Base-by-base conservation (phyloP, 2,329 filamentous ascomycete genomes). In the Ramularia endophylla region DNA sequence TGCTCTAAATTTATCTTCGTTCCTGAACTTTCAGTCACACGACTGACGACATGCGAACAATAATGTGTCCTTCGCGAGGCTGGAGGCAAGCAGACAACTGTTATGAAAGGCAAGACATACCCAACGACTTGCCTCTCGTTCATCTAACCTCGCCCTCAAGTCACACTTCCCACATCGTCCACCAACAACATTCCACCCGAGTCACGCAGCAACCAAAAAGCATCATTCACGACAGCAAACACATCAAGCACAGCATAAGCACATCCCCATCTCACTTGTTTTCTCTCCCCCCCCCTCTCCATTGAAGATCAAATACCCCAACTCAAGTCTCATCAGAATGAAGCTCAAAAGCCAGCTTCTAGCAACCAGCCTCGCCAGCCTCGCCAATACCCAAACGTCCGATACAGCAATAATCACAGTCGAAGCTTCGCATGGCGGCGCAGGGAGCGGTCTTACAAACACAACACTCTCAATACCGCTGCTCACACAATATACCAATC, bases 401-500 rank as follows among this genome's bases (percentile, higher is more conserved):
- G 50, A 52, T 31, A 45, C 38, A 13, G 54, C 53, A 25, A 44
- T 32, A 15, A 43, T 58, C 37, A 48, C 46, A 20, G 41, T 58
- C 34, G 44, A 51, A 36, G 44, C 53, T 19, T 47, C 38, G 7
- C 50, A 55, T 34, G 49, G 52, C 35, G 54, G 54, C 27, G 54
- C 54, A 18, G 53, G 53, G 31, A 43, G 34, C 13, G 49, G 40
- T 35, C 42, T 56, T 16, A 53, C 50, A 22, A 58, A 58, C 43
- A 51, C 46, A 4, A 55, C 56, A 15, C 44, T 58, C 40, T 37
- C 40, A 16, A 43, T 56, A 3, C 54, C 56, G 0, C 34, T 58
- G n/a, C 43, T 47, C 36, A 43, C 40, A 2, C 36, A 43, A 27
- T 57, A 53, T 47, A 53, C 47, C 18, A 47, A 50, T 34, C n/a